These are phyloP conservation scores for Entonaema liquescens DNA, from an alignment of 495 filamentous ascomycete species.

Conservation along the genomic window DNA sequence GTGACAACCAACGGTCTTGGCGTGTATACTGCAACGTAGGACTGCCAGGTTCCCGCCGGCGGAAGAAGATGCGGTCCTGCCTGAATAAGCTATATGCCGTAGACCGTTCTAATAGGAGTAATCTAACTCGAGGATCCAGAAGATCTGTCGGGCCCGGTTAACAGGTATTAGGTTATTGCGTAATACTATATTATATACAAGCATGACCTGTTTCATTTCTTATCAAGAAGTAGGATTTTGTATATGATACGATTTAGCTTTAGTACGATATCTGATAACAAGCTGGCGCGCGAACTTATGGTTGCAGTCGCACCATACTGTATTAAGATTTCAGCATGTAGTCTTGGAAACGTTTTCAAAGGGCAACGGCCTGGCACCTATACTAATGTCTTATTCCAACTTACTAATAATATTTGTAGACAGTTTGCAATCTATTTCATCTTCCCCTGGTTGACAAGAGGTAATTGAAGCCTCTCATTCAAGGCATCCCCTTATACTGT, in stretches of 20 bases:
- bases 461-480: neutral
- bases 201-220: neutral
- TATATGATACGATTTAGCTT: neutral
- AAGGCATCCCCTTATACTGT: too few relatives aligned
- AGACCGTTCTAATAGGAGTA: constrained; percentile 6
- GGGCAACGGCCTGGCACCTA: neutral
- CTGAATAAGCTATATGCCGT: constrained; percentile 22
- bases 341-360: neutral
- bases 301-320: neutral
- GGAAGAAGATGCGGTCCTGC: constrained; percentile 21
- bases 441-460: neutral
- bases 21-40: constrained; percentile 28
- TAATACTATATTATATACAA: neutral
- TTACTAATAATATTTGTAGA: neutral
- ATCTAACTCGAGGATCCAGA: constrained; percentile 3
- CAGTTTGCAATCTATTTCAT: too few relatives aligned
- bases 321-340: neutral
- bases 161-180: neutral
- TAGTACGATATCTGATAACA: neutral
- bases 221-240: neutral
- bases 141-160: neutral
- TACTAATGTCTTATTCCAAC: neutral
- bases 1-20: constrained; percentile 25
- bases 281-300: neutral
- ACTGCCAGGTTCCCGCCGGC: constrained; percentile 9